Evolutionary conservation across 192 early-diverging fungal genomes (phyloP), one percentile per base, ranked within the genome.

Genomic region (Cladochytrium replicatum): DNA sequence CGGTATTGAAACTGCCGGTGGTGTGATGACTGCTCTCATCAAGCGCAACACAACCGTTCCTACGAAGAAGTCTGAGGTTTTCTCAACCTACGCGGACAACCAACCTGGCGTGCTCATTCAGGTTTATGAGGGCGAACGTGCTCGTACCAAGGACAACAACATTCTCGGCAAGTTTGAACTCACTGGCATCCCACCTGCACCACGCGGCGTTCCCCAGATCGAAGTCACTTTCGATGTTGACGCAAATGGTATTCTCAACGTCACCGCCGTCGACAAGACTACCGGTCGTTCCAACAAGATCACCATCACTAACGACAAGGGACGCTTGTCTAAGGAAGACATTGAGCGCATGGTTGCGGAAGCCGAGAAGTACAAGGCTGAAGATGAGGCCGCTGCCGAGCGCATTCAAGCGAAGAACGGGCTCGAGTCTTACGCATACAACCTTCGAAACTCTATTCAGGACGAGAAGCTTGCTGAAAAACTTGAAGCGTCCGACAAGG

Each of bases 1-100:
- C 57, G 90, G 92, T 72, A 88, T 93, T 63, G 90, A 96, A 71
- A 92, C 89, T 32, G 88, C 89, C 48, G 93, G 93, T 59, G 91
- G 93, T 60, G 85, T 93, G 67, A 92, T 97, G 89, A 88, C 90
- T 48, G 67, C 83, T 27, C 74, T 97, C 53, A 93, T 97, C 77
- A 77, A 77, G 72, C 86, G 91, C 54, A 93, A 92, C 80, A 88
- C 88, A 40, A 86, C 83, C 32, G 79, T 93, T 41, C 90, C 93
- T 26, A 85, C 84, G 67, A 92, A 91, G 72, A 92, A 91, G 81
- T 86, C 86, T 32, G 84, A 96, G 72, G 79, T 80, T 58, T 96
- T 93, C 78, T 96, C 93, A 40, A 96, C 93, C 49, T 88, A 84
- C 73, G 74, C 77, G 63, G 93, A 96, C 74, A 96, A 93, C 78